Percentiles rank a stretch among this genome's conserved stretches.
Conservation (phyloP, 768 basidiomycete genomes). For the Calvatia gigantea region DNA sequence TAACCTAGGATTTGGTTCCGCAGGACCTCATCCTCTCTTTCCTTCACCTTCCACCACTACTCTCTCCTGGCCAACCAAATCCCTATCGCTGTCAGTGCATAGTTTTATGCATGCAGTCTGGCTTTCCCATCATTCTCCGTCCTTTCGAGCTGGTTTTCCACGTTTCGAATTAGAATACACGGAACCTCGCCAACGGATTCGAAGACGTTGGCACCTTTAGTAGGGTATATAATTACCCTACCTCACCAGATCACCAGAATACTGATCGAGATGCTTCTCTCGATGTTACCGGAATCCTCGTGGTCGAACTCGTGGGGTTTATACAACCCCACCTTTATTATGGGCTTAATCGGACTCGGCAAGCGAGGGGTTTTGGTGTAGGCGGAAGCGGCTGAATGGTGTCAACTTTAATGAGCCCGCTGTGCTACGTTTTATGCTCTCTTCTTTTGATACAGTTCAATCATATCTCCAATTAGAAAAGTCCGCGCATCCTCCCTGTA, state of each 20-base stretch:
- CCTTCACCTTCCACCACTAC: not conserved
- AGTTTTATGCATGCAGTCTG: conserved; percentile 4
- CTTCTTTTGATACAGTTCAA: not conserved
- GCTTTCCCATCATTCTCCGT: not conserved
- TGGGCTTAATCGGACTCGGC: not conserved
- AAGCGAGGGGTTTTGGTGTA: conserved; percentile 2
- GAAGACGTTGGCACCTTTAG: too few species aligned
- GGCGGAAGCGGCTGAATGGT: not conserved
- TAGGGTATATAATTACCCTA: too few species aligned
- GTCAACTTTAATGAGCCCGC: too few species aligned
- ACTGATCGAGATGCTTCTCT: too few species aligned
- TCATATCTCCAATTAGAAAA: too few species aligned
- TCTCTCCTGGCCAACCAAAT: not conserved
- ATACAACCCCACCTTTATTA: too few species aligned
- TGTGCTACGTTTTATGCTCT: not conserved
- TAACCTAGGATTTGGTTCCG: too few species aligned
- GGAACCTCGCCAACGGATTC: too few species aligned
- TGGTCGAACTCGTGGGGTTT: not conserved
- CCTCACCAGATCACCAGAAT: too few species aligned
- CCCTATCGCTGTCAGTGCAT: conserved; percentile 6
- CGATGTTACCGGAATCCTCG: too few species aligned
- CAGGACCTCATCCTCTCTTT: too few species aligned
- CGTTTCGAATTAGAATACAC: not conserved
- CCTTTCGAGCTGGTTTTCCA: not conserved
- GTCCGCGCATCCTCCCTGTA: too few species aligned